Percentiles rank a stretch among this genome's conserved stretches.
Evolutionary conservation across 352 stramenopile species (phyloP).

Genomic region (Phytophthora agathidicida): DNA sequence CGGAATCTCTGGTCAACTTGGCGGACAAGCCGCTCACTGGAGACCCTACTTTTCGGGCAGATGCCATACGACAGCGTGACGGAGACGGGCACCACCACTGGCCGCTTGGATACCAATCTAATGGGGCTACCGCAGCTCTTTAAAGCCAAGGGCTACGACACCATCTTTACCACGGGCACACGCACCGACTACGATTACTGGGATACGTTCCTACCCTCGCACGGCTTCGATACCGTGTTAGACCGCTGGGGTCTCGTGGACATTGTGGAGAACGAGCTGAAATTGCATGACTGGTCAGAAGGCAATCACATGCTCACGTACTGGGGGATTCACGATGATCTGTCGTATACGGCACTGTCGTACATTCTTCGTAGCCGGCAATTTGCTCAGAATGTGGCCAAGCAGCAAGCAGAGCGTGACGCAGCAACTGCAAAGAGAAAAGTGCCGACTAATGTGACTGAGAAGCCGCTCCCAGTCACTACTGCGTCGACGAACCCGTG

Average conservation of each 20-base stretch:
- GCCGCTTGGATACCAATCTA: slow-evolving; percentile 39
- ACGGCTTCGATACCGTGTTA: slow-evolving; percentile 65
- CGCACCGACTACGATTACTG: slow-evolving; percentile 65
- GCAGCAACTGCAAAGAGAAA: slow-evolving; percentile 12
- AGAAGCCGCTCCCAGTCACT: slow-evolving; percentile 16
- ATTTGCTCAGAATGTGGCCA: slow-evolving; percentile 30
- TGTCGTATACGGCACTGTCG: slow-evolving; percentile 63
- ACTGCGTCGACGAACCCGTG: slow-evolving; percentile 43
- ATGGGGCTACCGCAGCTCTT: slow-evolving; percentile 66
- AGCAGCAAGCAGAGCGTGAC: slow-evolving; percentile 25
- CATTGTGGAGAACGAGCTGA: slow-evolving; percentile 53
- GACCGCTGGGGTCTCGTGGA: slow-evolving; percentile 47
- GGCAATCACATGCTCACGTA: slow-evolving; percentile 67
- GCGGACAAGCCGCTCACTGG: slow-evolving; percentile 73
- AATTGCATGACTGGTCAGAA: slow-evolving; percentile 51
- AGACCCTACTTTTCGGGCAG: slow-evolving; percentile 69
- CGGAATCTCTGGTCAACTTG: slow-evolving; percentile 71
- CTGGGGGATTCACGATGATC: slow-evolving; percentile 76
- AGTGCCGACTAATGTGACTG: slow-evolving; percentile 4
- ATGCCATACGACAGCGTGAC: slow-evolving; percentile 67
- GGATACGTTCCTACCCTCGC: slow-evolving; percentile 56
- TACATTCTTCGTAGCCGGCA: slow-evolving; percentile 46
- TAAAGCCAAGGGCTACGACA: slow-evolving; percentile 63
- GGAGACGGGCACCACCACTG: slow-evolving; percentile 52
- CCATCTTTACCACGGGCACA: slow-evolving; percentile 66